These are phyloP conservation scores for Helichrysum umbraculigerum DNA, from an alignment of 129 eudicot species.

Conservation along the genomic window DNA sequence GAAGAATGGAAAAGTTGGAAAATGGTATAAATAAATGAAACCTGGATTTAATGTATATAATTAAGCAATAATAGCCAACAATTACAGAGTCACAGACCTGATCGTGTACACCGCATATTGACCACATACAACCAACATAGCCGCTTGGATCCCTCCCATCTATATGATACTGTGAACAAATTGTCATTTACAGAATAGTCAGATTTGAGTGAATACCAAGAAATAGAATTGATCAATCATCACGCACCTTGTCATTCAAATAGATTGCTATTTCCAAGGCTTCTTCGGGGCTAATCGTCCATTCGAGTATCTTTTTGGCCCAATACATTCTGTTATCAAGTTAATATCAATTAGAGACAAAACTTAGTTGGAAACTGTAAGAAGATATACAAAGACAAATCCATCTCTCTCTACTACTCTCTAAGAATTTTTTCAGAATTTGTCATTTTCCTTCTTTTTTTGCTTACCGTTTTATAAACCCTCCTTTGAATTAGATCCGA, in stretches of 20 bases:
- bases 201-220: slow-evolving; percentile 11
- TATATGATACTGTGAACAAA: slow-evolving; percentile 62
- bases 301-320: slow-evolving; percentile 98
- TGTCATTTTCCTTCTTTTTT: background rate
- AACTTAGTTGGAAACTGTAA: background rate
- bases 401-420: too few species aligned
- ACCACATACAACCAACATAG: slow-evolving; percentile 99
- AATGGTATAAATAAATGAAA: background rate
- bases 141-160: slow-evolving; percentile 98
- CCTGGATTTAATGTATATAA: background rate
- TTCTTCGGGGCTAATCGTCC: slow-evolving; percentile 94
- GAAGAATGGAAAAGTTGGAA: slow-evolving; percentile 1
- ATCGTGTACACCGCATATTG: slow-evolving; percentile 95
- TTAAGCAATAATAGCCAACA: background rate
- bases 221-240: background rate
- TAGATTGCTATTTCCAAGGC: slow-evolving; percentile 77
- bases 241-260: slow-evolving; percentile 81
- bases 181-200: slow-evolving; percentile 15
- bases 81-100: slow-evolving; percentile 49
- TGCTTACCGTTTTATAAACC: background rate
- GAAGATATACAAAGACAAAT: background rate
- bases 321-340: slow-evolving; percentile 79
- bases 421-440: background rate
- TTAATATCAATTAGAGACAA: slow-evolving; percentile 5
- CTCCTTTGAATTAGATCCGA: background rate